Conservation (phyloP, 1,284 basidiomycete genomes). For the Cryptococcus sp. region DNA sequence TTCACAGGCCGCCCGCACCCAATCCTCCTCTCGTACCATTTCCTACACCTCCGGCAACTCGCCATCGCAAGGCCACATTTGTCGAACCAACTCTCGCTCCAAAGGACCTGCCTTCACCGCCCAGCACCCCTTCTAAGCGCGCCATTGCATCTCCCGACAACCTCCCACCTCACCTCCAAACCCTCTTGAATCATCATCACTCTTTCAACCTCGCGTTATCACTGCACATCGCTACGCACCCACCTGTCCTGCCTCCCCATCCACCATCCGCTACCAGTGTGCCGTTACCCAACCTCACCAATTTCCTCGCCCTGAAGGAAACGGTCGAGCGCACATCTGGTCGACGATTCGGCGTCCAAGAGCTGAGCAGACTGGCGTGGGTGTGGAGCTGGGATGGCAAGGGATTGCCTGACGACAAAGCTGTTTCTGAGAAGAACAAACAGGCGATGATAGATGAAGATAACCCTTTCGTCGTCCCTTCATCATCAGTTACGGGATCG, state of each 20-base stretch:
- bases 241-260: slow-evolving; percentile 52
- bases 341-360: slow-evolving; percentile 45
- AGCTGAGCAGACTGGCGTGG: slow-evolving; percentile 52
- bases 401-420: slow-evolving; percentile 28
- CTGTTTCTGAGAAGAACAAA: slow-evolving; percentile 20
- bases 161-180: slow-evolving; percentile 49
- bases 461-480: slow-evolving; percentile 38
- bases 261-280: slow-evolving; percentile 34
- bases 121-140: slow-evolving; percentile 3
- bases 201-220: slow-evolving; percentile 52
- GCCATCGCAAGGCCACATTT: slow-evolving; percentile 20
- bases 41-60: slow-evolving; percentile 42
- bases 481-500: slow-evolving; percentile 1
- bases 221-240: slow-evolving; percentile 51
- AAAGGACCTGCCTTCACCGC: slow-evolving; percentile 8
- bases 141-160: neutral
- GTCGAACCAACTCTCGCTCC: slow-evolving; percentile 6
- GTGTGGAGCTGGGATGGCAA: slow-evolving; percentile 53
- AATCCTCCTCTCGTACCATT: slow-evolving; percentile 44
- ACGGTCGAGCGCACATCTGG: slow-evolving; percentile 50
- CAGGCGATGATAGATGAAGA: slow-evolving; percentile 27
- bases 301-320: slow-evolving; percentile 42
- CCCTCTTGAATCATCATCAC: slow-evolving; percentile 47
- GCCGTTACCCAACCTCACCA: slow-evolving; percentile 48
- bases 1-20: slow-evolving; percentile 29